Evolutionary conservation across 148 eudicot genomes (phyloP).

Genomic region (Vaccinium myrtillus): DNA sequence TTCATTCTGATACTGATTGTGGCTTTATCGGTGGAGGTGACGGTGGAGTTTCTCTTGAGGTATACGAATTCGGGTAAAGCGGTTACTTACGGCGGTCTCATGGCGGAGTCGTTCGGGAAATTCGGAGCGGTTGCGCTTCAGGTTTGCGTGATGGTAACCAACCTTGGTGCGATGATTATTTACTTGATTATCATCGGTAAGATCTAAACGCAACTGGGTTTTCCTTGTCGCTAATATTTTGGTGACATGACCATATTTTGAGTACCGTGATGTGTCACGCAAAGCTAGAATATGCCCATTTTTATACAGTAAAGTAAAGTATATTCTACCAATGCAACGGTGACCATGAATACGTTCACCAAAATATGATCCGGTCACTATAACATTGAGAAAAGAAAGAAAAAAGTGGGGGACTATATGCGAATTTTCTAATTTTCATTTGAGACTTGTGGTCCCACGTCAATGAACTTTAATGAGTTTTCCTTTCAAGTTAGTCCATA

Average conservation of each 20-base stretch:
- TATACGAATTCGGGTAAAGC: slow-evolving; percentile 57
- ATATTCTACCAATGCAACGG: no score
- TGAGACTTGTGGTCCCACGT: not conserved
- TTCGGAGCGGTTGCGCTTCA: slow-evolving; percentile 65
- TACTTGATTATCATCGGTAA: slow-evolving; percentile 80
- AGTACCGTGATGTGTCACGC: no score
- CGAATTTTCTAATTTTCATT: not conserved
- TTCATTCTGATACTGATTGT: slow-evolving; percentile 46
- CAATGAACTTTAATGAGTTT: not conserved
- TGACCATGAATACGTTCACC: no score
- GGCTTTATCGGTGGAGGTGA: slow-evolving; percentile 58
- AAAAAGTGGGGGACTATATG: not conserved
- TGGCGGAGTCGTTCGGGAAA: slow-evolving; percentile 85
- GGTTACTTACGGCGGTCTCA: slow-evolving; percentile 61
- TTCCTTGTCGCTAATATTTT: no score
- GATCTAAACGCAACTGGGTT: slow-evolving; percentile 5
- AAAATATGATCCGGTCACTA: no score
- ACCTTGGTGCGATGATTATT: slow-evolving; percentile 69
- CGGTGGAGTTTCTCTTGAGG: slow-evolving; percentile 70
- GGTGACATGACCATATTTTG: no score
- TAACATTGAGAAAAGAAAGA: not conserved
- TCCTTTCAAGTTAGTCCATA: not conserved
- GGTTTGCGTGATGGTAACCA: slow-evolving; percentile 64
- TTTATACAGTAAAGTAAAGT: no score
- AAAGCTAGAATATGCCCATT: no score